Percentiles rank a stretch among this genome's conserved stretches.
phyloP scores from a whole-genome alignment of 2,329 filamentous ascomycete species.

The Neospermospora avenae region DNA sequence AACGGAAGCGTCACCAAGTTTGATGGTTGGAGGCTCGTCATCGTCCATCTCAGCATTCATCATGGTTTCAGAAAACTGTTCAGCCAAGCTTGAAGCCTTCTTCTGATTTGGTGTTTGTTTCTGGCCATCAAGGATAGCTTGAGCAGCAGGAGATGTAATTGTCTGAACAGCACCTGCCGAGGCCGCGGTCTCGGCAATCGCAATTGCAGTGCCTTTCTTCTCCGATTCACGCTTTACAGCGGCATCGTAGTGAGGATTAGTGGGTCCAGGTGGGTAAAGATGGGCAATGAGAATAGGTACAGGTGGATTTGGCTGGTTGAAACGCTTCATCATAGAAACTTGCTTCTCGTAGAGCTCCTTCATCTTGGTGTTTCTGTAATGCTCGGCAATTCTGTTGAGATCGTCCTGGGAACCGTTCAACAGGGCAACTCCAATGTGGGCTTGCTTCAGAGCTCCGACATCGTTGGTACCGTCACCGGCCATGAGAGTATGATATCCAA shows the following conservation, averaged over 20 bases:
- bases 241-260: conserved; percentile 91
- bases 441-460: conserved; percentile 95
- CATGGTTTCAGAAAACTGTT: conserved; percentile 82
- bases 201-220: conserved; percentile 66
- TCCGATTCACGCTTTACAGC: conserved; percentile 83
- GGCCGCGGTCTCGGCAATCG: conserved; percentile 46
- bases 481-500: conserved; percentile 98
- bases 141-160: conserved; percentile 64
- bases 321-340: conserved; percentile 82
- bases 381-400: conserved; percentile 85
- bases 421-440: conserved; percentile 92
- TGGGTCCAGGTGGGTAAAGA: conserved; percentile 84
- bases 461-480: conserved; percentile 98
- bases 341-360: conserved; percentile 99
- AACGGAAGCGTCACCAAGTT: conserved; percentile 94
- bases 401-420: conserved; percentile 94
- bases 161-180: conserved; percentile 55
- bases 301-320: conserved; percentile 91
- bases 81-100: conserved; percentile 75
- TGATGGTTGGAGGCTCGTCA: conserved; percentile 89
- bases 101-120: conserved; percentile 63
- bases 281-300: conserved; percentile 92
- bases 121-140: conserved; percentile 52
- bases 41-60: conserved; percentile 85
- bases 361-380: conserved; percentile 93